Evolutionary conservation across 2,329 filamentous ascomycete species (phyloP), one percentile per base, ranked within the genome.

Genomic region (Alternaria atra): DNA sequence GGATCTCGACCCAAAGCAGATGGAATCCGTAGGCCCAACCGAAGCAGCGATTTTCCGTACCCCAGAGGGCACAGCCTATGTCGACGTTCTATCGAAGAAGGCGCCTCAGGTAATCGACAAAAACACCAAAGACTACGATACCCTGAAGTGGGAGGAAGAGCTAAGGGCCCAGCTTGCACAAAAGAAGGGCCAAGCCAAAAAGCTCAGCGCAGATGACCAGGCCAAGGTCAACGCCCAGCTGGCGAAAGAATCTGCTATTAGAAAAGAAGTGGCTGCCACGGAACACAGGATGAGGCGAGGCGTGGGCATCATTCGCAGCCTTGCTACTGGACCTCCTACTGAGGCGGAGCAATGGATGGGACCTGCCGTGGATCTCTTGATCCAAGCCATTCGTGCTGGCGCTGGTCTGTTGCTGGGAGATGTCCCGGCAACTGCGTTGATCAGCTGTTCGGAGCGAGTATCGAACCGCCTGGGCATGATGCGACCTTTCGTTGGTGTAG

Each of bases 121-220:
- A 81, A 97, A 93, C 72, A 90, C 88, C 50, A 97, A 97, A 77
- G 95, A 98, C 76, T 97, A 97, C 71, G 93, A 99, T 70, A 96
- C 93, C 1, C 80, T 97, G 40, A 97, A 97, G 79, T 99, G 96
- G 95, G 95, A 99, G 79, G 91, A 94, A 76, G 95, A 99, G 66
- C 84, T 99, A 7, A 86, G 94, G 58, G 86, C 88, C 39, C 93
- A 97, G 71, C 81, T 99, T 40, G 93, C 94, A n/a, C 86, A 92
- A 75, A 99, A 98, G 83, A 97, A 94, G 78, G 94, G 94, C 1
- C 88, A 91, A 61, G 89, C 93, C 70, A 94, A 93, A 82, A 99
- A 97, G 80, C 87, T 98, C 9, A 95, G 92, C 0, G 81, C 92
- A 0, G 95, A 98, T 35, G 94, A 99, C 73, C 90, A 90, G 67